A percentile compares a stretch with the other conserved stretches of the same genome.
Evolutionary conservation across 768 basidiomycete species (phyloP).

Genomic region (Imleria badia): DNA sequence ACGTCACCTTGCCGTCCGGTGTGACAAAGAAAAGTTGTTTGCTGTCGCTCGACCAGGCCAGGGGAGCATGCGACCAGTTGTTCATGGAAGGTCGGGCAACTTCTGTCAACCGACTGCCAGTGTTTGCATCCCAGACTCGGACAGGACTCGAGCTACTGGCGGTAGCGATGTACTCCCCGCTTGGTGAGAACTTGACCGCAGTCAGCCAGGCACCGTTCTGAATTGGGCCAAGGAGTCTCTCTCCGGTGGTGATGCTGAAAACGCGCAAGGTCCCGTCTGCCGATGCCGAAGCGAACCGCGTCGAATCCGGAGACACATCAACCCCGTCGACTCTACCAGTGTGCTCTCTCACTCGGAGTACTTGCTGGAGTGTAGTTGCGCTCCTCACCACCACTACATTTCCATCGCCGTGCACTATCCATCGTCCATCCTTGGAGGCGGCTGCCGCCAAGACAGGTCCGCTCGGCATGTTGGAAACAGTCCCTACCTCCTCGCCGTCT

Average conservation of each 20-base stretch:
- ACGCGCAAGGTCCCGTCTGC: not conserved
- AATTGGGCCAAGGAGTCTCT: not conserved
- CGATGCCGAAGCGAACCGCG: not conserved
- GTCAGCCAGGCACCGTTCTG: not conserved
- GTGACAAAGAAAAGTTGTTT: not conserved
- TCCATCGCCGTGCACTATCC: not conserved
- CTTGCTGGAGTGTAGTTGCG: not conserved
- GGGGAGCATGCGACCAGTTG: not conserved
- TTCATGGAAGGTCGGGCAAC: not conserved
- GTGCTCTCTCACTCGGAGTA: not conserved
- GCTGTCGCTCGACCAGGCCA: not conserved
- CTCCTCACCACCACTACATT: not conserved
- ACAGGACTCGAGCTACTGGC: not conserved
- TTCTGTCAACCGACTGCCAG: not conserved
- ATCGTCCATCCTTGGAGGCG: not conserved
- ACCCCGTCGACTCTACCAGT: not conserved
- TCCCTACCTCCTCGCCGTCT: not conserved
- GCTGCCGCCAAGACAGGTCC: not conserved
- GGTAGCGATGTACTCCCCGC: not conserved
- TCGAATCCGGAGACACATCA: not conserved
- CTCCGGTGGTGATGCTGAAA: not conserved
- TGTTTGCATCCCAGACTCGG: not conserved
- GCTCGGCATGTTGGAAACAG: not conserved
- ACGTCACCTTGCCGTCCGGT: not conserved
- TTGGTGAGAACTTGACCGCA: conserved; percentile 1